Evolutionary conservation across 192 early-diverging fungal species (phyloP).

Genomic region (Linnemannia hyalina): DNA sequence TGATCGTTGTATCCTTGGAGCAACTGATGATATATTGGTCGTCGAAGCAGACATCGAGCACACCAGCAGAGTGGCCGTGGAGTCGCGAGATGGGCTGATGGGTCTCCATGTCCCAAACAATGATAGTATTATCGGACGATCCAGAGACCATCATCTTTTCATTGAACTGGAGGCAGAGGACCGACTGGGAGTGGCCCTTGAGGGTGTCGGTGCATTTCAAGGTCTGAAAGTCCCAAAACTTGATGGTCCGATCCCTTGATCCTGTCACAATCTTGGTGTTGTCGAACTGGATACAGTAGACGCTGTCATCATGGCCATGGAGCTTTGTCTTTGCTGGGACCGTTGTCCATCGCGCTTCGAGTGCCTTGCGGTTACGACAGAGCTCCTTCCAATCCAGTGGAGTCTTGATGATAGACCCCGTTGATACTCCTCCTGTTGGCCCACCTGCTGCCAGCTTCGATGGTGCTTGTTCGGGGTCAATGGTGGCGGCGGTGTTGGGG

Average conservation of each 20-base stretch:
- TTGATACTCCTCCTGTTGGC: neutral
- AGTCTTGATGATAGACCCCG: neutral
- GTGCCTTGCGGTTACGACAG: slow-evolving; percentile 70
- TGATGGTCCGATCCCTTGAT: slow-evolving; percentile 78
- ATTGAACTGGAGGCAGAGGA: slow-evolving; percentile 86
- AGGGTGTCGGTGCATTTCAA: slow-evolving; percentile 69
- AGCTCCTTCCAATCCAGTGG: slow-evolving; percentile 77
- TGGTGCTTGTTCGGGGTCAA: neutral
- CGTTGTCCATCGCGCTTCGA: slow-evolving; percentile 72
- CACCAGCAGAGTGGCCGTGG: slow-evolving; percentile 79
- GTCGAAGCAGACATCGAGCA: slow-evolving; percentile 89
- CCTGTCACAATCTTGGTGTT: slow-evolving; percentile 78
- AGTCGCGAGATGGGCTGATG: slow-evolving; percentile 62
- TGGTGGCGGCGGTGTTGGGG: neutral
- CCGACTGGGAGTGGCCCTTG: slow-evolving; percentile 73
- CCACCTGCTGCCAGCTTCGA: neutral
- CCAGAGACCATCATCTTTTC: slow-evolving; percentile 79
- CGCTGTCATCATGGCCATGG: slow-evolving; percentile 81
- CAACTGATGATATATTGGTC: slow-evolving; percentile 78
- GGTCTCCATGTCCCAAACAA: slow-evolving; percentile 83
- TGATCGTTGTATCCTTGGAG: slow-evolving; percentile 92
- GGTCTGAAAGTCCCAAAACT: slow-evolving; percentile 81
- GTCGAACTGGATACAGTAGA: slow-evolving; percentile 92
- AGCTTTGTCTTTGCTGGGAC: slow-evolving; percentile 65
- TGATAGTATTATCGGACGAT: slow-evolving; percentile 86